Conservation (phyloP, 2,329 filamentous ascomycete genomes). For the Drechslerella dactyloides region DNA sequence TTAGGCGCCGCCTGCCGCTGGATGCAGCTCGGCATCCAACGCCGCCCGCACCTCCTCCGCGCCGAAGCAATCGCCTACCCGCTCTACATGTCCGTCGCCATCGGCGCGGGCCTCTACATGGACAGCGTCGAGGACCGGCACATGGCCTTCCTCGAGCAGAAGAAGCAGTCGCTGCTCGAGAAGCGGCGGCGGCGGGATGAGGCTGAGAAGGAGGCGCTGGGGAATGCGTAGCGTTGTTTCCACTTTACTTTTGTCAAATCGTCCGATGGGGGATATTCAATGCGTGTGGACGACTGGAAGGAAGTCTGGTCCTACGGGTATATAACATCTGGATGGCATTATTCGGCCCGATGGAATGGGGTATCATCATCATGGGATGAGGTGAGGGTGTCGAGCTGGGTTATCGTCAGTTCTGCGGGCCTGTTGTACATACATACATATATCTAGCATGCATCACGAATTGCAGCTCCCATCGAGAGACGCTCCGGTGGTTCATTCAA, state of each 20-base stretch:
- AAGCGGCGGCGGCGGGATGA: constrained; percentile 82
- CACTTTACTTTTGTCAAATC: too few species aligned
- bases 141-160: constrained; percentile 74
- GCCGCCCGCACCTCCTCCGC: constrained; percentile 89
- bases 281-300: too few species aligned
- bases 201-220: constrained; percentile 39
- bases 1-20: constrained; percentile 86
- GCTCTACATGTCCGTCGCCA: constrained; percentile 81
- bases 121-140: constrained; percentile 87
- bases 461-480: too few species aligned
- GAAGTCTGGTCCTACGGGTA: too few species aligned
- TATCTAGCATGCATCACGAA: neutral
- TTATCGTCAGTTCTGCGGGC: neutral
- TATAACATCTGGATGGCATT: too few species aligned
- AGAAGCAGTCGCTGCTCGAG: constrained; percentile 81
- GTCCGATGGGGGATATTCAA: too few species aligned
- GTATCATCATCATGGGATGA: too few species aligned
- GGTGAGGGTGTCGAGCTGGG: constrained; percentile 15
- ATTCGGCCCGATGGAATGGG: too few species aligned
- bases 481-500: too few species aligned
- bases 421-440: neutral
- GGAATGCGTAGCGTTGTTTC: constrained; percentile 7
- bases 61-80: constrained; percentile 90
- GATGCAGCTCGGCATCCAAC: constrained; percentile 98
- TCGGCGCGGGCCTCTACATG: constrained; percentile 96